Percentiles rank a stretch among this genome's conserved stretches.
Evolutionary conservation across 805 yeast species (phyloP).

Genomic region (Zygosaccharomyces bailii): DNA sequence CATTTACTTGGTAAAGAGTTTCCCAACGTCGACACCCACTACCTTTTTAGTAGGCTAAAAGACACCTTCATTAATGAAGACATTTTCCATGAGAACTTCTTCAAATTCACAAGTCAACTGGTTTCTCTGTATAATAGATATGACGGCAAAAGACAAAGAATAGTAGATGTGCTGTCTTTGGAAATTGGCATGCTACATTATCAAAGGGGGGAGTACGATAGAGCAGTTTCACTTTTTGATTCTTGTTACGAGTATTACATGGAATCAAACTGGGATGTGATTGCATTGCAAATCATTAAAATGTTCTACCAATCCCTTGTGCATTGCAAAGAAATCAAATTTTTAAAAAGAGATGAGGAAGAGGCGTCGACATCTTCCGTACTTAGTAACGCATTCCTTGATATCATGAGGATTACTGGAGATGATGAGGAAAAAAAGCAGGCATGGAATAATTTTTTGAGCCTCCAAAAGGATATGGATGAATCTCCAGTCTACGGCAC

Average conservation of each 20-base stretch:
- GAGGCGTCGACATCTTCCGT: slow-evolving; percentile 26
- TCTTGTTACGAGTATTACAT: slow-evolving; percentile 68
- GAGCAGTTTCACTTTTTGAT: slow-evolving; percentile 60
- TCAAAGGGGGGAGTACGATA: slow-evolving; percentile 51
- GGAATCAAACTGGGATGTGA: slow-evolving; percentile 67
- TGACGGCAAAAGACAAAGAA: slow-evolving; percentile 46
- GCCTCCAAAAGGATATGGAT: slow-evolving; percentile 14
- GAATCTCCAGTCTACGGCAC: slow-evolving; percentile 23
- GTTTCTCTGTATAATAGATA: slow-evolving; percentile 21
- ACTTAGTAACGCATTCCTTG: slow-evolving; percentile 32
- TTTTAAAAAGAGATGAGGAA: slow-evolving; percentile 27
- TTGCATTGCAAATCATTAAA: slow-evolving; percentile 64
- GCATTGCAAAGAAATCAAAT: slow-evolving; percentile 22
- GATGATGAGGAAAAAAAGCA: slow-evolving; percentile 16
- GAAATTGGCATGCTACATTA: slow-evolving; percentile 74
- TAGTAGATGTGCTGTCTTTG: slow-evolving; percentile 69
- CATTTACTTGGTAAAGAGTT: slow-evolving; percentile 15
- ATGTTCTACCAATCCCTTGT: slow-evolving; percentile 66
- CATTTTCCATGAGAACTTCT: slow-evolving; percentile 38
- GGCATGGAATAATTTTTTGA: slow-evolving; percentile 32
- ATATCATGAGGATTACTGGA: slow-evolving; percentile 25
- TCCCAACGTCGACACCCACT: slow-evolving; percentile 7
- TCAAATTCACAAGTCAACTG: slow-evolving; percentile 48
- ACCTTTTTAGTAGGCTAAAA: slow-evolving; percentile 13
- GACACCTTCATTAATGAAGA: slow-evolving; percentile 22